Evolutionary conservation across 768 basidiomycete genomes (phyloP).

Genomic region (Tylopilus sp.): DNA sequence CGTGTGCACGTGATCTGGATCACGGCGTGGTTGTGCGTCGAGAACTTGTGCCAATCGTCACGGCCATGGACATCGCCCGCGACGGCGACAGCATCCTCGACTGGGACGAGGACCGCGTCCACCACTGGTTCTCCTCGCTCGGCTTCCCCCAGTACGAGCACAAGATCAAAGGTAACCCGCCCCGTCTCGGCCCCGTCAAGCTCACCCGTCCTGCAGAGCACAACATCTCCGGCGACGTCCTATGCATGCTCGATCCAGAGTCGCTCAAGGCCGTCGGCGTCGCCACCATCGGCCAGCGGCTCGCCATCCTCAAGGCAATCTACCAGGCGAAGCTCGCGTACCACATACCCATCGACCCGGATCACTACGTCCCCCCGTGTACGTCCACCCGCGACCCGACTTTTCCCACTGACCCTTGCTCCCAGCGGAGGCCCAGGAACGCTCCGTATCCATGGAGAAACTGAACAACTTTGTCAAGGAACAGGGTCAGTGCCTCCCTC

Average conservation of each 20-base stretch:
- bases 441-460: conserved; percentile 58
- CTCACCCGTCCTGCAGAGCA: conserved; percentile 56
- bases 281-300: conserved; percentile 84
- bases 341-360: conserved; percentile 76
- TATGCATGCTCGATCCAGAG: conserved; percentile 81
- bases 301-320: conserved; percentile 88
- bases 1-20: conserved; percentile 17
- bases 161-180: conserved; percentile 64
- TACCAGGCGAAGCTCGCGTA: conserved; percentile 86
- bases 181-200: neutral
- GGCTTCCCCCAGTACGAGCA: conserved; percentile 85
- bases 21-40: neutral
- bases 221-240: conserved; percentile 86
- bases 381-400: conserved; percentile 29
- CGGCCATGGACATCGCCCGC: conserved; percentile 29
- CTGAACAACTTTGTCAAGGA: conserved; percentile 66
- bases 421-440: conserved; percentile 59
- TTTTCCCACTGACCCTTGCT: neutral
- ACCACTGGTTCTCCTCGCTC: conserved; percentile 69
- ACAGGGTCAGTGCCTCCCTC: conserved; percentile 52
- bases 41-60: conserved; percentile 1
- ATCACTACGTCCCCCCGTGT: conserved; percentile 90
- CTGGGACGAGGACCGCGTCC: conserved; percentile 79
- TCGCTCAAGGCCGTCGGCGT: conserved; percentile 85
- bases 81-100: conserved; percentile 42